Evolutionary conservation across 106 monocot species (phyloP).

Genomic region (Dendrobium huoshanense): DNA sequence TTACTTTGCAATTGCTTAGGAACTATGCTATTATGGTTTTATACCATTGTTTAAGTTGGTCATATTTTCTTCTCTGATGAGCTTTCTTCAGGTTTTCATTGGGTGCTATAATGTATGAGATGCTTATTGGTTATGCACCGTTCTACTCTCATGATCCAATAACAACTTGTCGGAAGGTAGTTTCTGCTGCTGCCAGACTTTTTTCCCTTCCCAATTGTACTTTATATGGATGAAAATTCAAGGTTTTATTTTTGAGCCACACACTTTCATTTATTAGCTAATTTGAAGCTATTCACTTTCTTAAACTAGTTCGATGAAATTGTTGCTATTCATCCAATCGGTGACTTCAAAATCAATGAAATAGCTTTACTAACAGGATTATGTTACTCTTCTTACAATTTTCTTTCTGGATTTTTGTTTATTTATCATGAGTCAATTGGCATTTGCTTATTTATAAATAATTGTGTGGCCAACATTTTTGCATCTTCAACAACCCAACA

Average conservation of each 20-base stretch:
- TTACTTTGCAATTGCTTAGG: not conserved
- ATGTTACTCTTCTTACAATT: not conserved
- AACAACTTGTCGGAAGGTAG: constrained; percentile 95
- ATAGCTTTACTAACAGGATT: not conserved
- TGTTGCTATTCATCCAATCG: not conserved
- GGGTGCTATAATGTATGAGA: constrained; percentile 98
- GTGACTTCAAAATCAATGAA: not conserved
- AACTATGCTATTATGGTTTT: not conserved
- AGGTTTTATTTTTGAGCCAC: not conserved
- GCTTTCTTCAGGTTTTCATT: constrained; percentile 74
- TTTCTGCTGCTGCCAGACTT: not conserved
- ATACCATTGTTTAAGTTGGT: not conserved
- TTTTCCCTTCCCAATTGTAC: not conserved
- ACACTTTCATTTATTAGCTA: not conserved
- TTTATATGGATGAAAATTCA: constrained; percentile 4
- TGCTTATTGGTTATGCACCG: constrained; percentile 97
- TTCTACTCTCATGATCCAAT: constrained; percentile 97
- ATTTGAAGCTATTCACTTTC: not conserved
- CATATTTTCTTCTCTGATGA: not conserved
- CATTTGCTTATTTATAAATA: too few relatives aligned
- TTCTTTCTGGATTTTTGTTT: not conserved
- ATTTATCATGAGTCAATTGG: not conserved
- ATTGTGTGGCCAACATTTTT: too few relatives aligned
- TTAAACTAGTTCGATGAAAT: not conserved
- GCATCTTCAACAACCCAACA: too few relatives aligned